Conservation (phyloP, 2,329 filamentous ascomycete genomes). For the Fusarium citri region DNA sequence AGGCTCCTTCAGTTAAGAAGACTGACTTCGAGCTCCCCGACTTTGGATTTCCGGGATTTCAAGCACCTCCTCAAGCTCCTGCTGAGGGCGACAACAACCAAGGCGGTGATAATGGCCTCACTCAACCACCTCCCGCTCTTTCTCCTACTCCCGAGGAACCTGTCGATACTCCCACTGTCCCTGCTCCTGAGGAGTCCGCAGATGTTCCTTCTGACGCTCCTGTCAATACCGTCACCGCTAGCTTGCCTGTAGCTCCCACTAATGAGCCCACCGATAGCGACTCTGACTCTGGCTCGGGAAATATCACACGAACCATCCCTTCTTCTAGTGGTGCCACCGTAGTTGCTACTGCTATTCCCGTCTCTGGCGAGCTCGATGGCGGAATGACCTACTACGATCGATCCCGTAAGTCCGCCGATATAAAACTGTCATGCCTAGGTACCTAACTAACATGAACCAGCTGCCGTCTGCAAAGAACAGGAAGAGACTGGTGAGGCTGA, state of each 20-base stretch:
- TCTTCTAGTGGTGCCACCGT: conserved; percentile 31
- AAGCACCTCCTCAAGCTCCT: neutral
- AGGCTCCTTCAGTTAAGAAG: conserved; percentile 10
- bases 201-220: neutral
- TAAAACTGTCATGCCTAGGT: too few relatives aligned
- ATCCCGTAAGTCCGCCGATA: conserved; percentile 27
- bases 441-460: conserved; percentile 18
- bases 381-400: conserved; percentile 40
- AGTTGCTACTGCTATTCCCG: conserved; percentile 36
- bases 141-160: conserved; percentile 7
- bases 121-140: neutral
- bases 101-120: neutral
- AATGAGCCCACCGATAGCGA: neutral
- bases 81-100: neutral
- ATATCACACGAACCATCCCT: conserved; percentile 38
- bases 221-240: neutral
- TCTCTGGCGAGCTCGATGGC: conserved; percentile 38
- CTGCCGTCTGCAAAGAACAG: conserved; percentile 45
- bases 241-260: neutral
- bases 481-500: conserved; percentile 43
- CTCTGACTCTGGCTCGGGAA: conserved; percentile 17
- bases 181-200: neutral
- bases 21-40: neutral
- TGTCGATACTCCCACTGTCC: neutral
- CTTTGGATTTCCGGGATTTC: neutral